Conservation (phyloP, 768 basidiomycete genomes). For the Tylopilus cervinicoccineus region DNA sequence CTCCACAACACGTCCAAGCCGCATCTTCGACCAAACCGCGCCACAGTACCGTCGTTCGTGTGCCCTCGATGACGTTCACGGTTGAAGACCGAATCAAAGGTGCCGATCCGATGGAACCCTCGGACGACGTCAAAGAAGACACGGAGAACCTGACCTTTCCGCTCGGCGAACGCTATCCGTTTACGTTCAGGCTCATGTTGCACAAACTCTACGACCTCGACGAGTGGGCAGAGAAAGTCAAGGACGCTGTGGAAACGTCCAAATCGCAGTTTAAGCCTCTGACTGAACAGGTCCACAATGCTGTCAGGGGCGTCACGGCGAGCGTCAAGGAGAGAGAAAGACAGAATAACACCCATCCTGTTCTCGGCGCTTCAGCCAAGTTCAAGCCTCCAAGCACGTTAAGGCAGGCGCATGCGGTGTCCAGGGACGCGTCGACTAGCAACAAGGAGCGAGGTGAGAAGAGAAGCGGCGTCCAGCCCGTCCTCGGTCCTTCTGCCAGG, state of each 20-base stretch:
- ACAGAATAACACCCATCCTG: neutral
- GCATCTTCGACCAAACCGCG: constrained; percentile 7
- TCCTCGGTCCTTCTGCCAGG: neutral
- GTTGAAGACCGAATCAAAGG: neutral
- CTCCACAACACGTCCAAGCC: neutral
- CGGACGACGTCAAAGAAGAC: constrained; percentile 20
- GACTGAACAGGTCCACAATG: constrained; percentile 32
- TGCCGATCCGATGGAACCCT: constrained; percentile 7
- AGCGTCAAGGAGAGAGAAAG: neutral
- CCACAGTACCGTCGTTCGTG: constrained; percentile 22
- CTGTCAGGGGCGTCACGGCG: constrained; percentile 1
- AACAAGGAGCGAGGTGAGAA: constrained; percentile 6
- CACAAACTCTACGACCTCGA: constrained; percentile 60
- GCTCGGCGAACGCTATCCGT: constrained; percentile 40
- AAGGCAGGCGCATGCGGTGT: neutral
- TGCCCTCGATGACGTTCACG: constrained; percentile 7
- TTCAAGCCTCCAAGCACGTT: neutral
- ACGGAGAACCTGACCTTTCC: constrained; percentile 40
- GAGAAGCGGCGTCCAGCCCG: neutral
- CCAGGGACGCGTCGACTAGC: constrained; percentile 6
- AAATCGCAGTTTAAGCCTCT: constrained; percentile 55
- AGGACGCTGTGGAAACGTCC: constrained; percentile 48
- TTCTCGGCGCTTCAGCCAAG: neutral
- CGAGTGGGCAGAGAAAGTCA: constrained; percentile 56
- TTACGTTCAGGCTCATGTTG: constrained; percentile 66